Evolutionary conservation across 2,329 filamentous ascomycete species (phyloP).

Genomic region (Pezicula neosporulosa): DNA sequence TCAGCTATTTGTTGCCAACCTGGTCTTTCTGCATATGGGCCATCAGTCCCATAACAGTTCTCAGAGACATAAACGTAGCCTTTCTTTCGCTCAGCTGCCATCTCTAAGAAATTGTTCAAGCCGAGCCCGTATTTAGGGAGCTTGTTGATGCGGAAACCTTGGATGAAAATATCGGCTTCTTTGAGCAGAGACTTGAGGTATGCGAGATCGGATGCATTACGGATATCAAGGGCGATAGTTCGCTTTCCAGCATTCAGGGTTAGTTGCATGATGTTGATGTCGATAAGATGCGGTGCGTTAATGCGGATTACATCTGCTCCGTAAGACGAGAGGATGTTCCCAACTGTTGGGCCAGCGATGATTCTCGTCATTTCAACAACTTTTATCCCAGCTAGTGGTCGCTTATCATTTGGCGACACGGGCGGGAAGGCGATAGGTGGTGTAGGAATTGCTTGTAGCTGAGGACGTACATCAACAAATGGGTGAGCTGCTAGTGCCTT

Average conservation of each 20-base stretch:
- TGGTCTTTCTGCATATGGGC: conserved; percentile 38
- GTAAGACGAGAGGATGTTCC: conserved; percentile 35
- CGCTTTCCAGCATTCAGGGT: conserved; percentile 40
- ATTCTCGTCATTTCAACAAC: conserved; percentile 36
- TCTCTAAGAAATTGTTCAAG: conserved; percentile 32
- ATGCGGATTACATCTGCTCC: conserved; percentile 43
- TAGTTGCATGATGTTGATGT: conserved; percentile 32
- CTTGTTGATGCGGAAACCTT: conserved; percentile 45
- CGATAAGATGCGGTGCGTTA: conserved; percentile 34
- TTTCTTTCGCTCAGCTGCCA: conserved; percentile 34
- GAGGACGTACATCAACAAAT: conserved; percentile 1
- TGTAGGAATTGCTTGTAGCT: conserved; percentile 3
- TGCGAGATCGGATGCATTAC: conserved; percentile 33
- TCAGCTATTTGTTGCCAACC: conserved; percentile 64
- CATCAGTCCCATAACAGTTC: conserved; percentile 46
- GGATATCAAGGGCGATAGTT: conserved; percentile 43
- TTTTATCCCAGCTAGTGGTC: conserved; percentile 20
- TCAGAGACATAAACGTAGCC: conserved; percentile 46
- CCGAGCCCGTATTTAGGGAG: conserved; percentile 38
- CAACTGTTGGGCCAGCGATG: conserved; percentile 39
- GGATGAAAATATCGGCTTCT: conserved; percentile 48
- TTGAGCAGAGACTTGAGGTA: conserved; percentile 38
- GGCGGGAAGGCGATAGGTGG: conserved; percentile 2
- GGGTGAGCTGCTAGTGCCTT: conserved; percentile 6
- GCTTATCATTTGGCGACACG: background rate